These are phyloP conservation scores for Chalara sp. DNA, from an alignment of 2,329 filamentous ascomycete species.

Conservation along the genomic window DNA sequence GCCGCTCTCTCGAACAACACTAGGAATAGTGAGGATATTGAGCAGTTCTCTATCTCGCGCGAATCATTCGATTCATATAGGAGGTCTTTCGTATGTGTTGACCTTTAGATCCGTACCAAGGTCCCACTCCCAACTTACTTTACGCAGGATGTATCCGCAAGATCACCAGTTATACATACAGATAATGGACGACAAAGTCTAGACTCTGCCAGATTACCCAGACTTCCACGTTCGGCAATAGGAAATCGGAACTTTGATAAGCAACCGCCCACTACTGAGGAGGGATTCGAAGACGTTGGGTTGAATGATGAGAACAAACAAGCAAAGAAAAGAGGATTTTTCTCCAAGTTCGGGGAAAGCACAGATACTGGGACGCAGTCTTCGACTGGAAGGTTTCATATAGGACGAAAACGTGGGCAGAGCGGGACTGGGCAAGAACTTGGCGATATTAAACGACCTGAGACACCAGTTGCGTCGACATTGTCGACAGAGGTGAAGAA, in stretches of 20 bases:
- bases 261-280: conserved; percentile 63
- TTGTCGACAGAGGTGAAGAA: conserved; percentile 8
- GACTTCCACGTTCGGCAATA: conserved; percentile 55
- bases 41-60: conserved; percentile 90
- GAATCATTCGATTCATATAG: conserved; percentile 97
- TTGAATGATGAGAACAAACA: conserved; percentile 63
- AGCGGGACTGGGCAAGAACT: conserved; percentile 68
- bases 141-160: conserved; percentile 78
- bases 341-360: conserved; percentile 69
- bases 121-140: not conserved
- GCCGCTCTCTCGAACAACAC: conserved; percentile 48
- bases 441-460: conserved; percentile 44
- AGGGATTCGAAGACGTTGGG: conserved; percentile 85
- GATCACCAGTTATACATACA: conserved; percentile 65
- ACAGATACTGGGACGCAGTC: conserved; percentile 26
- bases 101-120: too few relatives aligned
- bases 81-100: conserved; percentile 77
- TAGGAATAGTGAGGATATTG: conserved; percentile 67
- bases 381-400: conserved; percentile 51
- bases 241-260: conserved; percentile 50
- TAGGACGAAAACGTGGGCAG: conserved; percentile 66
- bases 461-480: conserved; percentile 6
- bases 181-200: conserved; percentile 66
- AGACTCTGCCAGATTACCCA: conserved; percentile 63
- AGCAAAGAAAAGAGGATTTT: conserved; percentile 66